Evolutionary conservation across 768 basidiomycete species (phyloP).

Genomic region (Lactifluus hygrophoroides): DNA sequence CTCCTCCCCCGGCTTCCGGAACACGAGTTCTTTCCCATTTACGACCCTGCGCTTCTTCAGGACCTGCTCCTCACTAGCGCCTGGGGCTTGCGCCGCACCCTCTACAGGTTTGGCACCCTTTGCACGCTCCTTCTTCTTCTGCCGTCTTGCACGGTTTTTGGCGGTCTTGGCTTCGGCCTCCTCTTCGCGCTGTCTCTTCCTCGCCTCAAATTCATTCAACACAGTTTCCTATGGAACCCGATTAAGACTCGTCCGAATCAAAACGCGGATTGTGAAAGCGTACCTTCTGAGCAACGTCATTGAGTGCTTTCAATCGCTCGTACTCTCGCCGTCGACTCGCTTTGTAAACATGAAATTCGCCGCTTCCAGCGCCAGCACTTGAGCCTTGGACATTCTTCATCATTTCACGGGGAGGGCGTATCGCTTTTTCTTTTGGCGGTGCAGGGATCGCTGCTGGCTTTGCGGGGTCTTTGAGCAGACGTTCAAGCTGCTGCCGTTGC

Average conservation of each 20-base stretch:
- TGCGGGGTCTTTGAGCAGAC: conserved; percentile 80
- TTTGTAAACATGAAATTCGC: conserved; percentile 98
- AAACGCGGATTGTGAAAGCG: conserved; percentile 21
- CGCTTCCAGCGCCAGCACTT: conserved; percentile 93
- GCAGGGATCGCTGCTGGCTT: conserved; percentile 74
- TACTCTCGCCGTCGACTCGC: conserved; percentile 91
- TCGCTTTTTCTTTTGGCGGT: conserved; percentile 73
- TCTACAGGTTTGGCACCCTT: conserved; percentile 32
- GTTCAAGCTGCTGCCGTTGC: conserved; percentile 67
- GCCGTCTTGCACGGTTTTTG: conserved; percentile 89
- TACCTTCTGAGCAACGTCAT: conserved; percentile 74
- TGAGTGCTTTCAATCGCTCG: conserved; percentile 85
- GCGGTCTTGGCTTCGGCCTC: conserved; percentile 80
- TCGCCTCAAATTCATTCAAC: conserved; percentile 63
- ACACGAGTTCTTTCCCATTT: conserved; percentile 63
- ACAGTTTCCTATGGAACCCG: conserved; percentile 51
- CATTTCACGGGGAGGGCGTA: conserved; percentile 84
- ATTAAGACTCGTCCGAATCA: not conserved
- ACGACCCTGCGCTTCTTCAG: conserved; percentile 78
- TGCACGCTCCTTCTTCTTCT: conserved; percentile 79
- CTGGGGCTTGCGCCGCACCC: conserved; percentile 24
- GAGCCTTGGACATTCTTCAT: conserved; percentile 99
- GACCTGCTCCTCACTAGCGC: conserved; percentile 32
- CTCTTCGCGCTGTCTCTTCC: conserved; percentile 62
- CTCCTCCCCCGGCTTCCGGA: conserved; percentile 45